Evolutionary conservation across 495 filamentous ascomycete genomes (phyloP).

Genomic region (Penicillium chermesinum): DNA sequence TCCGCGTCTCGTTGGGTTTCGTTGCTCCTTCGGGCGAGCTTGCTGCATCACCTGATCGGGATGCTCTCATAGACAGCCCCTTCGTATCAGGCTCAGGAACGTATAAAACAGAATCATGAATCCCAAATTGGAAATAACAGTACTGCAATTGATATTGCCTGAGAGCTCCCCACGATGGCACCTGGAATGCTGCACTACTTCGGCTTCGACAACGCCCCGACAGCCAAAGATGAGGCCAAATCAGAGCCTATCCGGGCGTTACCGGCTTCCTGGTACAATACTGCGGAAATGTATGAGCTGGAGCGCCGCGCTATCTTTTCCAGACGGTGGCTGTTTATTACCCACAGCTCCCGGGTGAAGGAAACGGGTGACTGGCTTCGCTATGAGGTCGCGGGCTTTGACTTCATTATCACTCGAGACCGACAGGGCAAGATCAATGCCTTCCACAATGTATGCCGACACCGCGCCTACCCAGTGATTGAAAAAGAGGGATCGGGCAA

Average conservation of each 20-base stretch:
- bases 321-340: slow-evolving; percentile 45
- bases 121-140: not conserved
- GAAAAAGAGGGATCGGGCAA: slow-evolving; percentile 34
- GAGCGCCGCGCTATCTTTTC: slow-evolving; percentile 50
- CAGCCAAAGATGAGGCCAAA: slow-evolving; percentile 15
- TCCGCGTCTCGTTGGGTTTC: not conserved
- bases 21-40: not conserved
- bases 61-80: not conserved
- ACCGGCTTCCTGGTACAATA: slow-evolving; percentile 47
- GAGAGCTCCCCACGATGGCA: slow-evolving; percentile 8
- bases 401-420: slow-evolving; percentile 43
- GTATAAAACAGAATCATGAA: not conserved
- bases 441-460: slow-evolving; percentile 54
- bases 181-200: slow-evolving; percentile 30
- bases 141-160: not conserved
- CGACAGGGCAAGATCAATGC: slow-evolving; percentile 43
- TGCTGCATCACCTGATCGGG: not conserved
- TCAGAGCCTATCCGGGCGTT: slow-evolving; percentile 30
- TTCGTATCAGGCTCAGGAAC: not conserved
- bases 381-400: slow-evolving; percentile 44
- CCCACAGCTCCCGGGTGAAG: slow-evolving; percentile 42
- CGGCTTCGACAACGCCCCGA: slow-evolving; percentile 19
- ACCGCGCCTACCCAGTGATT: slow-evolving; percentile 52
- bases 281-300: slow-evolving; percentile 45
- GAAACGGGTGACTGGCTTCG: slow-evolving; percentile 45